Percentiles rank a stretch among this genome's conserved stretches.
Conservation (phyloP, 2,329 filamentous ascomycete species). For the Fonsecaea multimorphosa region DNA sequence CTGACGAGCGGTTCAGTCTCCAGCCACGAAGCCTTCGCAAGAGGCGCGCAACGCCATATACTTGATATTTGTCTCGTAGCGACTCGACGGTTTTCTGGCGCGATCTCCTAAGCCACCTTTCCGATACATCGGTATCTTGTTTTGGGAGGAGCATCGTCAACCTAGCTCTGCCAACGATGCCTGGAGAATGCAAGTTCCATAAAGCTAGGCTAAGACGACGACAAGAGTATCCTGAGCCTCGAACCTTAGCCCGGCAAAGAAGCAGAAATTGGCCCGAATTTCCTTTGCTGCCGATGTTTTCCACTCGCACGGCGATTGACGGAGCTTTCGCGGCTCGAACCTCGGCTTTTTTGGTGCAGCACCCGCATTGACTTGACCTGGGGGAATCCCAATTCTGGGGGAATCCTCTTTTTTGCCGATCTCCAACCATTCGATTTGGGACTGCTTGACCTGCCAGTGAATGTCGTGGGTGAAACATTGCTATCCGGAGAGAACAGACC, state of each 20-base stretch:
- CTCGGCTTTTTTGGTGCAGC: background rate
- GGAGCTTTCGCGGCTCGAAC: background rate
- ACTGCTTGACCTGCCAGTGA: background rate
- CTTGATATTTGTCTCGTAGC: too few species aligned
- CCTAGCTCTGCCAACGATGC: background rate
- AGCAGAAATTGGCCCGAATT: too few species aligned
- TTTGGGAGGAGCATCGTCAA: background rate
- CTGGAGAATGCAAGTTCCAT: background rate
- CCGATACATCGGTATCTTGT: background rate
- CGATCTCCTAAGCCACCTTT: background rate
- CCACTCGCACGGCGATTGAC: slow-evolving; percentile 10
- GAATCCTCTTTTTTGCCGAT: background rate
- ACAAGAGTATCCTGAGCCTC: background rate
- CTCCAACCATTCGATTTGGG: background rate
- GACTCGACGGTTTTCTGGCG: too few species aligned
- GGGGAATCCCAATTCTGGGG: background rate
- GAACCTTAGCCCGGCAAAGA: background rate
- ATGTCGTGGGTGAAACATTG: too few species aligned
- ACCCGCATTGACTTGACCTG: background rate
- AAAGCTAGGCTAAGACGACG: background rate
- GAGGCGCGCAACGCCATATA: too few species aligned
- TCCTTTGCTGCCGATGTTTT: too few species aligned
- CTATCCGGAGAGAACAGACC: background rate
- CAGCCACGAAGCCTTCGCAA: too few species aligned
- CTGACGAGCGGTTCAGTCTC: too few species aligned